These are phyloP conservation scores for Colletotrichum liriopes DNA, from an alignment of 2,329 filamentous ascomycete genomes.

Conservation along the genomic window DNA sequence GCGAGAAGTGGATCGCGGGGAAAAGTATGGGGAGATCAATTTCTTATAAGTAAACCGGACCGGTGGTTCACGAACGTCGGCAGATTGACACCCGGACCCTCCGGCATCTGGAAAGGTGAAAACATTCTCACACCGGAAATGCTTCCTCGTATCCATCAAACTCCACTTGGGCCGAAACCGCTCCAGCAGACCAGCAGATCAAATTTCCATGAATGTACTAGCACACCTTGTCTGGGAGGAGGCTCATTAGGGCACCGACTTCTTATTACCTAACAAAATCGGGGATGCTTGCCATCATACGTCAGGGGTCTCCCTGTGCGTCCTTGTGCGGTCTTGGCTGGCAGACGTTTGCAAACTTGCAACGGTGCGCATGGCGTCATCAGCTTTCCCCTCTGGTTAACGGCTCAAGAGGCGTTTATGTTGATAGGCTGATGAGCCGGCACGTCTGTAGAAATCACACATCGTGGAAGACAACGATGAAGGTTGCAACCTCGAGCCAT, in stretches of 20 bases:
- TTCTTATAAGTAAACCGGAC: conserved; percentile 40
- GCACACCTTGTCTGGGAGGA: conserved; percentile 15
- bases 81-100: conserved; percentile 22
- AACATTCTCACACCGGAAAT: conserved; percentile 17
- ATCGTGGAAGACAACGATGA: background rate
- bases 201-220: conserved; percentile 32
- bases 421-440: background rate
- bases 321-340: conserved; percentile 21
- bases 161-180: conserved; percentile 41
- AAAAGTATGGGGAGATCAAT: conserved; percentile 36
- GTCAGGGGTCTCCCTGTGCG: conserved; percentile 29
- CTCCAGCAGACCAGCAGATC: conserved; percentile 37
- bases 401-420: background rate
- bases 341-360: conserved; percentile 11
- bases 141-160: conserved; percentile 37
- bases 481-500: conserved; percentile 8
- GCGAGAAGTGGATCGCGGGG: conserved; percentile 34
- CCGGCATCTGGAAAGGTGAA: conserved; percentile 14
- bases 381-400: background rate
- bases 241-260: conserved; percentile 14
- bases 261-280: conserved; percentile 40
- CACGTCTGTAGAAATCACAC: conserved; percentile 15
- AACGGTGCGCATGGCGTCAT: conserved; percentile 21
- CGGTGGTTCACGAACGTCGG: conserved; percentile 32
- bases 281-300: conserved; percentile 27